Base-by-base conservation (phyloP, 2,329 filamentous ascomycete genomes). In the Fusarium drepaniforme region DNA sequence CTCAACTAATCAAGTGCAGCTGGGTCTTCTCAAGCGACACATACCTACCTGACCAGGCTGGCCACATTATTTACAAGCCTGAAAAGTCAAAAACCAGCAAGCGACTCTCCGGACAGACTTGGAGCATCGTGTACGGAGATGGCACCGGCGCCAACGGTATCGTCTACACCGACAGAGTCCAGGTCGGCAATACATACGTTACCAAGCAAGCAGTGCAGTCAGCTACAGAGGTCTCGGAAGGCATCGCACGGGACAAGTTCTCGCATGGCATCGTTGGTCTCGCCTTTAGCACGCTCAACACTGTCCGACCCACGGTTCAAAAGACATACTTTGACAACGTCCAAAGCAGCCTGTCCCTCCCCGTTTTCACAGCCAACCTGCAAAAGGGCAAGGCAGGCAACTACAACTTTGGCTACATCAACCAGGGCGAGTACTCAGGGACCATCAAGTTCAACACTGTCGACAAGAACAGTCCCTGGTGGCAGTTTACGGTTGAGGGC, bases 1-100 rank as follows among this genome's bases (percentile, higher is more conserved):
- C 6, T 15, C 23, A 4, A 30, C 73, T 73, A 58, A 66, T 62
- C 87, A 3, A 2, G 1, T 2, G 0, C n/a, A 88, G 93, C 83
- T 94, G 93, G 92, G 89, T 91, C 46, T 93, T 92, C 82, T 93
- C 91, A 0, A 86, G 85, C 21, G 85, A 91, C 28, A 88, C 91
- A 16, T 80, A 88, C 7, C 72, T 81, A 3, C 80, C 82, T 8
- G 80, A 89, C 66, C 83, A 87, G 56, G 75, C 74, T 0, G 89
- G 89, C 6, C 92, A 93, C 76, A 79, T 82, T 44, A 80, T 90
- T 76, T 94, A 94, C 82, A 84, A 86, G 49, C 89, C 89, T 5
- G 75, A 81, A 42, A 67, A 82, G 4, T 86, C 87, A 30, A 80
- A 67, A 8, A 86, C 85, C 3, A 83, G 83, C 57, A 86, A 85